phyloP scores from a whole-genome alignment of 2,329 filamentous ascomycete genomes.

The Aureobasidium pullulans region DNA sequence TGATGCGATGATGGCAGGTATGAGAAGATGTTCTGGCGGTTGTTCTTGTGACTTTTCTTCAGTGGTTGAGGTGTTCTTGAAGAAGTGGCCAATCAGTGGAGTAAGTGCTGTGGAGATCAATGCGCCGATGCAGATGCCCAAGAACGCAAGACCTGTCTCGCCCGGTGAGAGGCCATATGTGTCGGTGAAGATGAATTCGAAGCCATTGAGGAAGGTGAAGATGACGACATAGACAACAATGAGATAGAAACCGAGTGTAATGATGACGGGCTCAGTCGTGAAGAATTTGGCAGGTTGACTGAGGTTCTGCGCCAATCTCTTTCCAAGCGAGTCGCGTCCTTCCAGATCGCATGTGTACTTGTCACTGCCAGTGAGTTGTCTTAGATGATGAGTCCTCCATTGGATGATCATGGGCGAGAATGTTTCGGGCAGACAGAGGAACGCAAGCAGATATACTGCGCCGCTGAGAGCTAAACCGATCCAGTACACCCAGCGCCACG shows the following conservation, averaged over 20 bases:
- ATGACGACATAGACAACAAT: slow-evolving; percentile 45
- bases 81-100: slow-evolving; percentile 26
- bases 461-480: slow-evolving; percentile 17
- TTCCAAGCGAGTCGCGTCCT: slow-evolving; percentile 18
- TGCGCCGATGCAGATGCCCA: slow-evolving; percentile 38
- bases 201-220: slow-evolving; percentile 46
- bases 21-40: slow-evolving; percentile 30
- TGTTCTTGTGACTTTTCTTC: slow-evolving; percentile 16
- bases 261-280: slow-evolving; percentile 35
- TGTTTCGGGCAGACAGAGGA: slow-evolving; percentile 41
- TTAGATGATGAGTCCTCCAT: slow-evolving; percentile 25
- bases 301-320: slow-evolving; percentile 15
- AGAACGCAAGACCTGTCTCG: slow-evolving; percentile 35
- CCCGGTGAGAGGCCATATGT: slow-evolving; percentile 36
- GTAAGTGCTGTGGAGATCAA: slow-evolving; percentile 29
- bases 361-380: slow-evolving; percentile 26
- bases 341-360: slow-evolving; percentile 37
- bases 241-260: slow-evolving; percentile 42
- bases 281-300: slow-evolving; percentile 25
- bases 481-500: slow-evolving; percentile 33
- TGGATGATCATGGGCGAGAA: slow-evolving; percentile 30
- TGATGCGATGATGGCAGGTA: slow-evolving; percentile 37
- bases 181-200: slow-evolving; percentile 39
- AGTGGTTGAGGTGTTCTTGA: slow-evolving; percentile 14
- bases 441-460: slow-evolving; percentile 10